Evolutionary conservation across 2,329 filamentous ascomycete genomes (phyloP).

Genomic region (Fusarium xyrophilum): DNA sequence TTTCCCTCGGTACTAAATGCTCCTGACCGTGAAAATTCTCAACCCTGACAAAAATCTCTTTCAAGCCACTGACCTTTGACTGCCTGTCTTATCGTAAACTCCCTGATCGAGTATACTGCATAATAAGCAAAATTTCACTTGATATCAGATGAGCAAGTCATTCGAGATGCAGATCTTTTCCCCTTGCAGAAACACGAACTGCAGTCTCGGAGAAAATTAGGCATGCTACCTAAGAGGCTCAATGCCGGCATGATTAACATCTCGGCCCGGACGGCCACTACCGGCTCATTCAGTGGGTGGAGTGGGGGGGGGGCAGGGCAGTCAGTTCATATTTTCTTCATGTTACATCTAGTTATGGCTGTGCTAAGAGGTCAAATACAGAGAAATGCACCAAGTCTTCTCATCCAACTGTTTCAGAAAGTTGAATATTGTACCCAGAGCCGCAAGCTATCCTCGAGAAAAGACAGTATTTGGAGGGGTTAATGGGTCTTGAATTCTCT

Average conservation of each 20-base stretch:
- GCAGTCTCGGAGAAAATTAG: accelerated
- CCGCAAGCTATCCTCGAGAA: too few relatives aligned
- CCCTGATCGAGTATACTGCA: neutral
- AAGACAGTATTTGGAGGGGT: too few relatives aligned
- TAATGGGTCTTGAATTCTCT: too few relatives aligned
- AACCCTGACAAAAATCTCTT: accelerated
- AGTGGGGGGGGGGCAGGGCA: neutral
- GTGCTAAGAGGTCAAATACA: neutral
- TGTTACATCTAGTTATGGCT: too few relatives aligned
- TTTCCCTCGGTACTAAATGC: accelerated
- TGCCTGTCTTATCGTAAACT: neutral
- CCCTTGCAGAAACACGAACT: neutral
- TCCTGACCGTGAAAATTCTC: accelerated
- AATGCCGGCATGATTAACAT: neutral
- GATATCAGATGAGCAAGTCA: neutral
- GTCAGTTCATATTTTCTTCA: too few relatives aligned
- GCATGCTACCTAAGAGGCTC: neutral
- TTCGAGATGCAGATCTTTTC: neutral
- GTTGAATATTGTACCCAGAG: too few relatives aligned
- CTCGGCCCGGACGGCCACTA: neutral
- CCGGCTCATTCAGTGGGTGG: neutral
- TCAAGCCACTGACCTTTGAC: neutral
- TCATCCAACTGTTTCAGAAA: too few relatives aligned
- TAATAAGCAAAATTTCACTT: neutral
- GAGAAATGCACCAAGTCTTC: accelerated